Conservation (phyloP, 208 protist genomes). For the Vickermania ingenoplastis region DNA sequence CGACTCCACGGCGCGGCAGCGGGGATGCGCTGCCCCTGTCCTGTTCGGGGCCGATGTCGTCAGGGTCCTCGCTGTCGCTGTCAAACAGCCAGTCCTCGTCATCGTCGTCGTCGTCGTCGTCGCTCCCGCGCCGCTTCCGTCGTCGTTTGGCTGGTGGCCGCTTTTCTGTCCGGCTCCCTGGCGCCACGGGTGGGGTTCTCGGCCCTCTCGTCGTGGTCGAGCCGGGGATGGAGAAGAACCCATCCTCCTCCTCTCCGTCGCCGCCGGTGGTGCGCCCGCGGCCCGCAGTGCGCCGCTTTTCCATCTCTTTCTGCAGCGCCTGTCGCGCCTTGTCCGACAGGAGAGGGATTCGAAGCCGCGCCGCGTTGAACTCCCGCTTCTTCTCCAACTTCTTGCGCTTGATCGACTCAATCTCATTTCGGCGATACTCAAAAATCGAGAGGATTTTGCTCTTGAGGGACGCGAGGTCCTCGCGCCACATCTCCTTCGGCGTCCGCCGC, state of each 20-base stretch:
- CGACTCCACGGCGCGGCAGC: not conserved
- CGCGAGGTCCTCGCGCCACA: slow-evolving; percentile 87
- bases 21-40: too few relatives aligned
- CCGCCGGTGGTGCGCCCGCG: not conserved
- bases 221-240: not conserved
- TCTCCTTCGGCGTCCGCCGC: slow-evolving; percentile 58
- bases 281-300: slow-evolving; percentile 16
- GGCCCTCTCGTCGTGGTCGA: not conserved
- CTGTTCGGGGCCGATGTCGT: too few relatives aligned
- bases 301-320: slow-evolving; percentile 55
- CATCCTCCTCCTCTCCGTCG: not conserved
- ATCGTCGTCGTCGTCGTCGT: slow-evolving; percentile 14
- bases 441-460: slow-evolving; percentile 50
- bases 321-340: slow-evolving; percentile 77
- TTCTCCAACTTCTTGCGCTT: slow-evolving; percentile 81
- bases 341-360: slow-evolving; percentile 69
- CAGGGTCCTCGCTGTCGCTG: too few relatives aligned
- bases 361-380: slow-evolving; percentile 63
- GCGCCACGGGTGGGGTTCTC: not conserved
- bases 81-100: slow-evolving; percentile 3
- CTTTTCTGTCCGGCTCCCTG: slow-evolving; percentile 3
- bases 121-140: slow-evolving; percentile 9
- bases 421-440: slow-evolving; percentile 49
- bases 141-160: slow-evolving; percentile 10
- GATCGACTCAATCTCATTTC: slow-evolving; percentile 57